These are phyloP conservation scores for Sicyos baderoa DNA, from an alignment of 306 rosid species.

Conservation along the genomic window DNA sequence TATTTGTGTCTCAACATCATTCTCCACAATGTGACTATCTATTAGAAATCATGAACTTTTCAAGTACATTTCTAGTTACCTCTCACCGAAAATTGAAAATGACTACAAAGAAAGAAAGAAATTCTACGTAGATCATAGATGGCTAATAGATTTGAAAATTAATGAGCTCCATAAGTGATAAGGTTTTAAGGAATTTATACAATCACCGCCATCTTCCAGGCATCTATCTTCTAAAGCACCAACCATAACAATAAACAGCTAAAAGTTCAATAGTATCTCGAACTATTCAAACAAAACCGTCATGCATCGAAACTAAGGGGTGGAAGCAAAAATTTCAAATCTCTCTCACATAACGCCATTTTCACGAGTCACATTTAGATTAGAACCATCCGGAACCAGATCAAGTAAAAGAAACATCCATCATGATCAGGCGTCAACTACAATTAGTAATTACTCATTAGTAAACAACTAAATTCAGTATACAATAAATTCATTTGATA, in stretches of 20 bases:
- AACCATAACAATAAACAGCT: not conserved
- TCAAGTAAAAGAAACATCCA: not conserved
- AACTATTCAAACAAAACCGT: not conserved
- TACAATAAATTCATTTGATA: not conserved
- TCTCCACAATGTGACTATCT: not conserved
- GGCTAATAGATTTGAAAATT: not conserved
- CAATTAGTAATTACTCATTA: not conserved
- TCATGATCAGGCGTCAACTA: not conserved
- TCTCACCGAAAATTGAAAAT: not conserved
- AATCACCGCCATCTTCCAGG: not conserved
- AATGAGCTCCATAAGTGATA: not conserved
- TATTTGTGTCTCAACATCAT: too few relatives aligned
- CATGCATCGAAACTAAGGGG: not conserved
- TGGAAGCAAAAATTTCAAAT: not conserved
- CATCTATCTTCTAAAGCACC: not conserved
- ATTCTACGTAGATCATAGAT: not conserved
- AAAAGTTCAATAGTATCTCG: not conserved
- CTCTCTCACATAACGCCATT: not conserved
- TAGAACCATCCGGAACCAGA: not conserved
- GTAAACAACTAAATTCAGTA: not conserved
- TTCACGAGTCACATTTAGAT: not conserved
- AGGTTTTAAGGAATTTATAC: not conserved
- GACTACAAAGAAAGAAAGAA: not conserved
- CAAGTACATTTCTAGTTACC: not conserved
- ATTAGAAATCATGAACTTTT: not conserved